A percentile compares a stretch with the other conserved stretches of the same genome.
Conservation (phyloP, 306 rosid genomes). For the Fragaria nilgerrensis region DNA sequence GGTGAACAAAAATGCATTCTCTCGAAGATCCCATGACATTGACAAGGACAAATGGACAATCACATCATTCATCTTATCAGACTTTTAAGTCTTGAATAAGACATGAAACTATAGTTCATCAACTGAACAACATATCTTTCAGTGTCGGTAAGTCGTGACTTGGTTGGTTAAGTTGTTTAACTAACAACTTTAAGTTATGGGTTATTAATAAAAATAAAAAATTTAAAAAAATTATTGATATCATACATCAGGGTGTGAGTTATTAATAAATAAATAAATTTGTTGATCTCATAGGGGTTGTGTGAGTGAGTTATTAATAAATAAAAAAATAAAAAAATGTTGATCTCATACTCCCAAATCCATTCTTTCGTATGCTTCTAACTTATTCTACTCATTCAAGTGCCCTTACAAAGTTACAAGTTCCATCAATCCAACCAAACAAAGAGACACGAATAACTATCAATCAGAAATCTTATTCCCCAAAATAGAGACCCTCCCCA, state of each 20-base stretch:
- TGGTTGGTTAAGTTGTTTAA: no score
- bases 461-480: constrained; percentile 37
- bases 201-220: no score
- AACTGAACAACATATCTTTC: neutral
- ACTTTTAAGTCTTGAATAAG: neutral
- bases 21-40: constrained; percentile 18
- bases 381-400: neutral
- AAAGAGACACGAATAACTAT: constrained; percentile 24
- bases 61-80: constrained; percentile 15
- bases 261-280: no score
- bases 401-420: neutral
- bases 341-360: no score
- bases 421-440: constrained; percentile 21
- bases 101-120: neutral
- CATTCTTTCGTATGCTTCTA: no score
- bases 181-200: no score
- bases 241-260: no score
- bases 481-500: constrained; percentile 20
- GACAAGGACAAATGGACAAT: constrained; percentile 16
- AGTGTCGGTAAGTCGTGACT: no score
- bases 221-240: no score
- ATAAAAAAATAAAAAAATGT: no score
- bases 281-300: no score
- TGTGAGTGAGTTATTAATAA: no score
- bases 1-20: constrained; percentile 10